Conservation (phyloP, 768 basidiomycete species). For the Pulveroboletus sp. region DNA sequence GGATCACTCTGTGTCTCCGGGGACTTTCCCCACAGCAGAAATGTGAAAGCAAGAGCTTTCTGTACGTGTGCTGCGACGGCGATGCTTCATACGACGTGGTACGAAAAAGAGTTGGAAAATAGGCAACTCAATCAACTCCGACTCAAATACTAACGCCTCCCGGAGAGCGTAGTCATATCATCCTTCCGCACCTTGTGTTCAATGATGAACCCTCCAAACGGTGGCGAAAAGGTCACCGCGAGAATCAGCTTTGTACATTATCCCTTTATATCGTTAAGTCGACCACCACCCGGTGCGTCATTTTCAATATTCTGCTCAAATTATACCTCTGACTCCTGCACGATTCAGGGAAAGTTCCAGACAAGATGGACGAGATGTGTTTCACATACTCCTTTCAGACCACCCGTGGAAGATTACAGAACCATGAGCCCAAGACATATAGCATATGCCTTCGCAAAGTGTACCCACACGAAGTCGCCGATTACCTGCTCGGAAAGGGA, state of each 20-base stretch:
- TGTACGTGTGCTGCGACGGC: constrained; percentile 83
- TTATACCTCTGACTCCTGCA: not conserved
- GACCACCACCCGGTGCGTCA: constrained; percentile 21
- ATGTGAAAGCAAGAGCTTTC: constrained; percentile 44
- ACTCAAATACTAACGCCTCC: too few relatives aligned
- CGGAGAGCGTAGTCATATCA: too few relatives aligned
- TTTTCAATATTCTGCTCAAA: not conserved
- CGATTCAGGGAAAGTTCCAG: constrained; percentile 50
- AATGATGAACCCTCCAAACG: constrained; percentile 19
- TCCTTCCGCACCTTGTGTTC: not conserved
- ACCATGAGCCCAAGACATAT: constrained; percentile 51
- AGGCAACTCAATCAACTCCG: constrained; percentile 18
- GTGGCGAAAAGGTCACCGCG: constrained; percentile 10
- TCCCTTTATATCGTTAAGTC: constrained; percentile 25
- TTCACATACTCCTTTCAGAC: constrained; percentile 61
- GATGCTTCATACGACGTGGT: constrained; percentile 72
- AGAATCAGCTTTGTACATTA: constrained; percentile 23
- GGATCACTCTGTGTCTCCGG: constrained; percentile 78
- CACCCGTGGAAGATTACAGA: constrained; percentile 48
- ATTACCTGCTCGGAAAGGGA: constrained; percentile 41
- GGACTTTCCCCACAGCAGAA: constrained; percentile 90
- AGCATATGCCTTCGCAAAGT: constrained; percentile 65
- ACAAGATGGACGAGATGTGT: constrained; percentile 63
- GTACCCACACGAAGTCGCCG: constrained; percentile 63
- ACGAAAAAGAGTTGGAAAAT: constrained; percentile 23